Base-by-base conservation (phyloP, 1,284 basidiomycete genomes). In the Xerocomus alliaceus region DNA sequence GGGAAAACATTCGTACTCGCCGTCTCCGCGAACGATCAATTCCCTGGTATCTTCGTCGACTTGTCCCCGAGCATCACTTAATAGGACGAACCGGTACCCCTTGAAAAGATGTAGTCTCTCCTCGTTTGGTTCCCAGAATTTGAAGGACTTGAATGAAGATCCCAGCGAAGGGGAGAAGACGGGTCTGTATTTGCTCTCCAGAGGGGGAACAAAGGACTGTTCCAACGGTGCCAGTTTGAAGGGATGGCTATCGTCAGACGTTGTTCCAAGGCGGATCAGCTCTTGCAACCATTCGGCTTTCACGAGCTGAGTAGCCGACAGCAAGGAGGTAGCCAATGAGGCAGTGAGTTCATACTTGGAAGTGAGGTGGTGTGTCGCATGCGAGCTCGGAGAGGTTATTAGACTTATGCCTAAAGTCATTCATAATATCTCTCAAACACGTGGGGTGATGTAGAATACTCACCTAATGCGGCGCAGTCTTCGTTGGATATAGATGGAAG, bases 41-140 rank as follows among this genome's bases (percentile, higher is more conserved):
- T 85, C 84, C 56, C 81, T 78, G 31, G 85, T 72, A 28, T 84
- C 84, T 10, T 69, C 70, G 24, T 82, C 80, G 0, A 81, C 69
- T 50, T 84, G 81, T n/a, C 81, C 75, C 1, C 79, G 79, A 54
- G 80, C 83, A 64, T 88, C 87, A 1, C 82, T 82, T 2, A 88
- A 76, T 56, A 87, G 85, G 6, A 91, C 68, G 65, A 91, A 88
- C 12, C 86, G 79, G 63, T 79, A 81, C 0, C 74, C 73, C 9
- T 75, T 71, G 26, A 92, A 79, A 64, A 92, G 77, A 48, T 80
- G 78, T 13, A 83, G 63, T 17, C 90, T 81, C 58, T 80, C 84
- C 68, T 87, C 87, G 59, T 86, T 86, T 0, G 85, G 84, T 61
- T 87, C 83, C 90, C 90, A 92, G 4, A 83, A 73, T 24, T 78